Base-by-base conservation (phyloP, 1,139 yeast genomes). In the Barnettozyma hawaiiensis region DNA sequence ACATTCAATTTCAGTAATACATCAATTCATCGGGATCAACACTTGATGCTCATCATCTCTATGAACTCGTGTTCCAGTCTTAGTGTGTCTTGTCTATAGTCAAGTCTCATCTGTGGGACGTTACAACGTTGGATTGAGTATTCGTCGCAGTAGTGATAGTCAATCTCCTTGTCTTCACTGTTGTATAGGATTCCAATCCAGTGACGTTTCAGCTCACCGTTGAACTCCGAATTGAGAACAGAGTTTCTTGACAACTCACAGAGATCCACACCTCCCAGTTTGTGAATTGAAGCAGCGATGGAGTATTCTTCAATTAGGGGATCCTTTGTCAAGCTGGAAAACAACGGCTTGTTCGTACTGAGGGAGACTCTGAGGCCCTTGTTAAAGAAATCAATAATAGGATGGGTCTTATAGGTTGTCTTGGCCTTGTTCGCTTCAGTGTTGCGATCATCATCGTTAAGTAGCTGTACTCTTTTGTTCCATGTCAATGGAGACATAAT, bases 401-500 rank as follows among this genome's bases (percentile, higher is more conserved):
- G 60, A 31, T 55, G 49, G 2, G 44, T 35, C 19, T 47, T 51
- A 39, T 56, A 56, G 2, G 55, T 40, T 10, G 41, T 44, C 23
- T 27, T 42, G 7, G 18, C 37, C 9, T 34, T 41, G 15, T n/a
- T 38, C 0, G 39, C 27, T 14, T 47, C 46, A 15, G 31, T 23
- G 23, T 41, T 37, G 5, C 50, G 38, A 22, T 53, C 58, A 40
- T 51, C 58, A 39, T 54, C 54, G 15, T 52, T 51, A 21, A 42
- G 29, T 4, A 49, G 12, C 19, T 53, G 53, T 4, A 53, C 42
- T 6, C 50, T 44, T 38, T 55, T 55, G 40, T 53, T 55, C 58
- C 58, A 54, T 15, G 57, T 53, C 20, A 56, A 38, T 6, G 60
- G 60, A n/a, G 54, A 48, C 56, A 55, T 49, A 1, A 58, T 48